Evolutionary conservation across 768 basidiomycete species (phyloP), one percentile per base, ranked within the genome.

Genomic region (Russula dissimulans): DNA sequence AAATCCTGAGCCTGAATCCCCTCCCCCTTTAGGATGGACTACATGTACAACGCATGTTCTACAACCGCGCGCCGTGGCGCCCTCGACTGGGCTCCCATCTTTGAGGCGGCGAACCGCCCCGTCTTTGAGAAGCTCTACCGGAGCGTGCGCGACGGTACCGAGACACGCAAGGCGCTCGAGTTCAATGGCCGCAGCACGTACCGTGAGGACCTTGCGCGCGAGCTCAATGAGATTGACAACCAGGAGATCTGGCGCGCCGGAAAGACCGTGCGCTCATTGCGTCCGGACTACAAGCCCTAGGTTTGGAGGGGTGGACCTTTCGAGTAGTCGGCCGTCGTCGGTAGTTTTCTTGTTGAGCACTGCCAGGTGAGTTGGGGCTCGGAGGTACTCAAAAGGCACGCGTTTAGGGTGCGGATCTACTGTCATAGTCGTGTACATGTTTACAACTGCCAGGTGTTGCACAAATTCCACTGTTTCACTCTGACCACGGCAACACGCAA

Each of bases 161-260:
- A 99, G 82, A 98, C 97, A 36, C 88, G 93, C 75, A 95, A 95
- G 71, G 86, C 92, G 41, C 85, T 99, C 69, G 92, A 97, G 71
- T 99, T 91, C 83, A 98, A 98, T 72, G 86, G 88, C 44, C 86
- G 93, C 56, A 72, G 81, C 64, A 95, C 94, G 1, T 99, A 99
- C 79, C 89, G 95, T 64, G 77, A 91, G 72, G 94, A 95, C 69
- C 86, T 98, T 63, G 86, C 86, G 65, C 87, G 83, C 78, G 95
- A 98, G 76, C 81, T 95, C 61, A 86, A 83, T 70, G 92, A 90
- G 74, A 98, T 99, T 69, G 86, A 98, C 76, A 85, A 92, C 75
- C 95, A 97, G 76, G 95, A 97, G 80, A 97, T 98, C 74, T 98
- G 95, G 95, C 79, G 92, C 62, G 95, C 95, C 81, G 87, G 94